Evolutionary conservation across 345 rosid species (phyloP).

Genomic region (Populus davidiana): DNA sequence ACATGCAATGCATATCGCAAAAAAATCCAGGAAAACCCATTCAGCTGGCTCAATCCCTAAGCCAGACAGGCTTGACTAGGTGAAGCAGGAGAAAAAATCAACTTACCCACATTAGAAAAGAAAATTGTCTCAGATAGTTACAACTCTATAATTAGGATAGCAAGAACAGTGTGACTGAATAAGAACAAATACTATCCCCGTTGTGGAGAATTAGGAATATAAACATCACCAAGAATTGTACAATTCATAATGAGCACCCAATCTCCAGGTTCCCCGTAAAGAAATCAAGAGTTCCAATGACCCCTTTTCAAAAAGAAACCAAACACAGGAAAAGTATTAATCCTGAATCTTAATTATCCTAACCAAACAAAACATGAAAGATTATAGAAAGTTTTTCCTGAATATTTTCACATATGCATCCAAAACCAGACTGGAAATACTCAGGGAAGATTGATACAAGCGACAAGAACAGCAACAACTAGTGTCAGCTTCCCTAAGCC

Average conservation of each 20-base stretch:
- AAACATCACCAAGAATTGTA: no score
- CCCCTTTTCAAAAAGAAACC: background rate
- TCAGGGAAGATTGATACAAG: background rate
- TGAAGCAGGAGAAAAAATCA: background rate
- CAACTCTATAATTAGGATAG: background rate
- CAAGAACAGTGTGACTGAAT: background rate
- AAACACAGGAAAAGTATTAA: background rate
- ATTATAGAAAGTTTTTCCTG: no score
- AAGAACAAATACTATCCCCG: no score
- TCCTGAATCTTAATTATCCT: background rate
- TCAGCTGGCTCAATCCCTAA: background rate
- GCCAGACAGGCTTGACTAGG: background rate
- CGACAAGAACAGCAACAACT: background rate
- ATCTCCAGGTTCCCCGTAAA: background rate
- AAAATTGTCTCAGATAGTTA: background rate
- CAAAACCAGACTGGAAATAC: background rate
- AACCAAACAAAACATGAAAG: background rate
- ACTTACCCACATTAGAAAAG: background rate
- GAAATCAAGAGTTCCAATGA: background rate
- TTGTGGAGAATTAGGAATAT: no score
- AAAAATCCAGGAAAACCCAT: background rate
- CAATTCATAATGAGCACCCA: no score
- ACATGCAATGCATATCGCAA: background rate
- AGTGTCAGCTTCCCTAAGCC: background rate
- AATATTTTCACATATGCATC: no score